Evolutionary conservation across 345 rosid genomes (phyloP), one percentile per base, ranked within the genome.

Genomic region (Citrus trifoliata): DNA sequence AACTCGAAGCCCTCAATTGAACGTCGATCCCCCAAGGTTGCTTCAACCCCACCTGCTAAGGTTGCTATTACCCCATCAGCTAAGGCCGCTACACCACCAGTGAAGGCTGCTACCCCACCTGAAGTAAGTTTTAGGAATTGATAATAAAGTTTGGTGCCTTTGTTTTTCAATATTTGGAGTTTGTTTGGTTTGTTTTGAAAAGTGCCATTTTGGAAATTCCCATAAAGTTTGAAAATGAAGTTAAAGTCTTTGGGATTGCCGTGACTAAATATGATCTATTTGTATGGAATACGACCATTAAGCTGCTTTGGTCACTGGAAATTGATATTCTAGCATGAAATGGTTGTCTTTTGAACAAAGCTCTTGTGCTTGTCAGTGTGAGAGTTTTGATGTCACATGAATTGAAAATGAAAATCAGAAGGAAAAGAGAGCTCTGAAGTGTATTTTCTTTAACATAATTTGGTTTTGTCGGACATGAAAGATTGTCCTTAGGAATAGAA

Each of bases 21-120:
- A 59, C 90, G 97, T 66, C 84, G 97, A 59, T 86, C 93, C 16
- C 88, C 93, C 0, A 94, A 90, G 86, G 83, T 89, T 61, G 75
- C 89, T 48, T 7, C 71, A 22, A 65, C 78, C 7, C 78, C 71
- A 10, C 48, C 46, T 5, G 71, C 78, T 1, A 73, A 73, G 76
- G 53, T 37, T 71, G 40, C 66, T 73, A 37, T n/a, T 14, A 37
- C 33, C 7, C 53, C 35, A 42, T 22, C 22, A 4, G 73, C 59
- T 0, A 70, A 42, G 73, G 33, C 33, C 13, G 56, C 58, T 42
- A 69, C 72, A 0, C 32, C 72, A 5, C 56, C 72, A 8, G 53
- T 30, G 10, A 72, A 56, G 75, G 75, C 30, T 13, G 22, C 66
- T 35, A 83, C 95, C 22, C 87, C 92, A 35, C 88, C 93, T 10